phyloP scores from a whole-genome alignment of 805 yeast genomes.

The Metschnikowia matae region DNA sequence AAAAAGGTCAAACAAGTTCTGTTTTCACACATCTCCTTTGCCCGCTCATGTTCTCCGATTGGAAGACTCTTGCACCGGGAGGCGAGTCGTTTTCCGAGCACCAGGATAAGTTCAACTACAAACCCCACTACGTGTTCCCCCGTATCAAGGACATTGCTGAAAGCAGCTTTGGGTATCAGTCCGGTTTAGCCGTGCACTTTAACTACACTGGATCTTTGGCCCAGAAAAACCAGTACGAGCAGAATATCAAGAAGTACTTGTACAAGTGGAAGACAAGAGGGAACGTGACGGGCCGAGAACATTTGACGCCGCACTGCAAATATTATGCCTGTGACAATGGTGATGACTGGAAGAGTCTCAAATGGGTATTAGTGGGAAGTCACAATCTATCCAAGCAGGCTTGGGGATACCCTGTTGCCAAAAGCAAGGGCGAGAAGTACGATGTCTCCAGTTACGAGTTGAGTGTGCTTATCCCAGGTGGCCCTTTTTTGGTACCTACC shows the following conservation, averaged over 20 bases:
- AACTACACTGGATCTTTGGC: slow-evolving; percentile 25
- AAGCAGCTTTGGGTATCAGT: slow-evolving; percentile 41
- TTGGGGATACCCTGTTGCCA: slow-evolving; percentile 55
- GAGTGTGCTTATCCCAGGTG: slow-evolving; percentile 29
- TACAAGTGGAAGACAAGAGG: slow-evolving; percentile 38
- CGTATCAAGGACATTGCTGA: slow-evolving; percentile 35
- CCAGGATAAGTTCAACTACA: slow-evolving; percentile 23
- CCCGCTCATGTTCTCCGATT: slow-evolving; percentile 37
- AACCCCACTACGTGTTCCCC: slow-evolving; percentile 44
- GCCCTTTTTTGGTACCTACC: slow-evolving; percentile 39
- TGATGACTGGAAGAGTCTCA: slow-evolving; percentile 45
- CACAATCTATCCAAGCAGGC: slow-evolving; percentile 75
- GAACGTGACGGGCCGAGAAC: slow-evolving; percentile 27
- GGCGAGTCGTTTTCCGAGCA: slow-evolving; percentile 17
- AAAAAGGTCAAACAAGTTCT: slow-evolving; percentile 29
- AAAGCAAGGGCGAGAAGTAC: slow-evolving; percentile 17
- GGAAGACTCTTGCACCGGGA: slow-evolving; percentile 28
- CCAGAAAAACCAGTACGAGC: slow-evolving; percentile 35
- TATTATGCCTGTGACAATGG: slow-evolving; percentile 54
- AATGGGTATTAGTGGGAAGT: slow-evolving; percentile 72
- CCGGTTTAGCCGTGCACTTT: slow-evolving; percentile 51
- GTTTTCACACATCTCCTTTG: slow-evolving; percentile 46
- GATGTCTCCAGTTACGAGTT: slow-evolving; percentile 37
- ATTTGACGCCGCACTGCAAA: slow-evolving; percentile 63
- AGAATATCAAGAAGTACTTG: slow-evolving; percentile 40